phyloP scores from a whole-genome alignment of 2,329 filamentous ascomycete species.

The Penicillium griseofulvum region DNA sequence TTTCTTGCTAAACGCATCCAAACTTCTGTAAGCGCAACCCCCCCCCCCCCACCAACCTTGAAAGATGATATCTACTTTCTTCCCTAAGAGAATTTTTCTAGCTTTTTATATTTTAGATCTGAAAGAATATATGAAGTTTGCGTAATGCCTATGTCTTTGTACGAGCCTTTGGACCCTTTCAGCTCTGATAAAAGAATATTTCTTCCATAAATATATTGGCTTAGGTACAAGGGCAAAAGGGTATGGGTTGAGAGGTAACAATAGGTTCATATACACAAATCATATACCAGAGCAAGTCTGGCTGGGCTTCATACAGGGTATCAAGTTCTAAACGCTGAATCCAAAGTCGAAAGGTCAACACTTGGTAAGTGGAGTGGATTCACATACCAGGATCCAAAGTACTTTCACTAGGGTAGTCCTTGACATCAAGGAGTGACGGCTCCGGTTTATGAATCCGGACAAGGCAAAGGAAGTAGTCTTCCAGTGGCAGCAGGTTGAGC shows the following conservation, averaged over 20 bases:
- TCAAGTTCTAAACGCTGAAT: conserved; percentile 10
- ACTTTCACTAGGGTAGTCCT: conserved; percentile 13
- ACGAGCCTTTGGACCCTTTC: background rate
- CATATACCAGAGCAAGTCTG: background rate
- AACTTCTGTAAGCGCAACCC: background rate
- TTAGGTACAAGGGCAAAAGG: background rate
- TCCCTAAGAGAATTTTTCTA: background rate
- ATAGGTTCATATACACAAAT: conserved; percentile 2
- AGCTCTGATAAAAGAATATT: background rate
- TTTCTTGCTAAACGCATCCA: background rate
- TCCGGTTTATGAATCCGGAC: conserved; percentile 65
- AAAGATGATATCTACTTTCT: background rate
- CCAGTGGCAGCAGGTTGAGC: conserved; percentile 62
- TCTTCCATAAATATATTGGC: background rate
- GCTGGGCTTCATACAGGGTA: conserved; percentile 5
- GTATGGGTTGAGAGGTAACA: background rate
- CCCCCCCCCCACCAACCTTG: no score
- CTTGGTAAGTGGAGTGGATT: background rate
- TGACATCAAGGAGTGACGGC: conserved; percentile 13
- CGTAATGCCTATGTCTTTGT: background rate
- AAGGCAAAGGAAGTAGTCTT: conserved; percentile 66
- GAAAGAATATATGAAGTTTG: background rate
- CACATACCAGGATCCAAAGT: background rate
- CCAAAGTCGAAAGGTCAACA: background rate
- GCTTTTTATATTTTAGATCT: background rate